phyloP scores from a whole-genome alignment of 164 flowering plant species.

The Dillenia suffruticosa region DNA sequence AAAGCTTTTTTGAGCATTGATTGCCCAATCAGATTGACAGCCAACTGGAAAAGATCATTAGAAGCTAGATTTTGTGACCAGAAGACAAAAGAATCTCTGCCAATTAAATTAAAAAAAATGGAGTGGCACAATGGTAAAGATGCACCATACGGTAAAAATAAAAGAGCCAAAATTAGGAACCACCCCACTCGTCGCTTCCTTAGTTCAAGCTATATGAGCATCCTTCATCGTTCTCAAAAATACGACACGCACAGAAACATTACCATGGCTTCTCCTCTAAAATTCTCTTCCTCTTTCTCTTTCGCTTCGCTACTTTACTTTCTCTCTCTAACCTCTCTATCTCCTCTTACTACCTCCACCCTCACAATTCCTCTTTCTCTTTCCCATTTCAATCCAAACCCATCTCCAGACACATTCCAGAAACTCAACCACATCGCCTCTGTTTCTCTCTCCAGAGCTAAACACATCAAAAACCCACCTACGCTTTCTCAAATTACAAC shows the following conservation, averaged over 20 bases:
- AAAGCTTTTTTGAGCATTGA: too few relatives aligned
- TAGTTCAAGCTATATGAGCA: too few relatives aligned
- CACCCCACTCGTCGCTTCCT: too few relatives aligned
- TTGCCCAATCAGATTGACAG: too few relatives aligned
- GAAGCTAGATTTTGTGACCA: too few relatives aligned
- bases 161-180: too few relatives aligned
- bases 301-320: slow-evolving; percentile 6
- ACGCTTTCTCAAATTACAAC: slow-evolving; percentile 12
- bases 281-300: background rate
- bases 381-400: slow-evolving; percentile 12
- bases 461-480: slow-evolving; percentile 39
- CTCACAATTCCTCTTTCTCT: slow-evolving; percentile 29
- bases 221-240: background rate
- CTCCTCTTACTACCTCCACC: slow-evolving; percentile 7
- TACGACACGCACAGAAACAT: background rate
- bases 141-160: too few relatives aligned
- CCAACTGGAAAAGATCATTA: too few relatives aligned
- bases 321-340: slow-evolving; percentile 15
- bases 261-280: slow-evolving; percentile 1
- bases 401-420: slow-evolving; percentile 23
- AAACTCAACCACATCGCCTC: slow-evolving; percentile 30
- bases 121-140: too few relatives aligned
- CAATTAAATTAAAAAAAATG: too few relatives aligned
- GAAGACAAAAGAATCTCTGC: too few relatives aligned
- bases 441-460: slow-evolving; percentile 44